Base-by-base conservation (phyloP, 257 asterid genomes). In the Nicotiana paniculata region DNA sequence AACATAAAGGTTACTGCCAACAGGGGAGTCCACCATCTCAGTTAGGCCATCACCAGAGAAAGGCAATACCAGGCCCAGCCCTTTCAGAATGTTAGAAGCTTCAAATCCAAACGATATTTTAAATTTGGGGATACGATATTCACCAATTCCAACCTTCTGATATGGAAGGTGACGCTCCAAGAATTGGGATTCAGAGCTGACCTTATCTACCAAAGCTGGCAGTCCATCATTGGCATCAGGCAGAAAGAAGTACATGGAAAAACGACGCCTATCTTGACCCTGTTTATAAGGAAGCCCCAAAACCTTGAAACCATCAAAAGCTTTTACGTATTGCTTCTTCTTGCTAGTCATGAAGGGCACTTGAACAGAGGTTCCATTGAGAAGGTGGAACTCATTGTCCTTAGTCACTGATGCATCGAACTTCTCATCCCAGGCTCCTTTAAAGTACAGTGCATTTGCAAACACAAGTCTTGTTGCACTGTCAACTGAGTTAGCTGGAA, bases 171-270 rank as follows among this genome's bases (percentile, higher is more conserved):
- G 89, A 13, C 61, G 82, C n/a, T 88, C 88, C 24, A 85, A 9
- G 78, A 89, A 87, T 30, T 65, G 85, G 10, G 90, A 70, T 61
- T 86, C 84, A 6, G 90, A 81, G 48, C 81, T 18, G 59, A 83
- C 43, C 78, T 70, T 83, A 17, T 79, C 83, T 75, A 82, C 81
- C 61, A 88, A 83, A 33, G 83, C 82, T 83, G 85, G 84, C 6
- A 88, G 65, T 37, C 90, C 91, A 57, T 83, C 84, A 35, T 33
- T 87, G 51, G 91, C 85, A 28, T 85, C 88, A 15, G 88, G 88
- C 28, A 88, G 89, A 78, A 84, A 88, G 77, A 85, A 74, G 79
- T 83, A 88, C 88, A 88, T 86, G 77, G 91, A 77, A 82, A 86
- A 86, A 65, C 68, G 59, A 21, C 89, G 87, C 79, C 55, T 79